Conservation (phyloP, 768 basidiomycete species). For the Cyclocybe aegerita region DNA sequence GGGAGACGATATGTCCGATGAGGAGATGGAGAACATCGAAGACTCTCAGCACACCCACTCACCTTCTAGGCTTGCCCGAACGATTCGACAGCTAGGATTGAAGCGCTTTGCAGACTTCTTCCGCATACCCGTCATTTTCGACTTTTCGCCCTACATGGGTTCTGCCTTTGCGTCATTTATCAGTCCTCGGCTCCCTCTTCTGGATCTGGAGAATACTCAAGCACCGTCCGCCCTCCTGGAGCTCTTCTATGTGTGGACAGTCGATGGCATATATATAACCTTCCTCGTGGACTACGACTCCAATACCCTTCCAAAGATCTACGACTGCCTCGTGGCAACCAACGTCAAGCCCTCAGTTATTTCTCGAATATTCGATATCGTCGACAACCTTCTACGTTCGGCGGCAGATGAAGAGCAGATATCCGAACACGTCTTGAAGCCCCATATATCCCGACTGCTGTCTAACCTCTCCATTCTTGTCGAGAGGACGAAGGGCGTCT, state of each 20-base stretch:
- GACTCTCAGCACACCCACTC: constrained; percentile 27
- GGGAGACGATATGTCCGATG: constrained; percentile 36
- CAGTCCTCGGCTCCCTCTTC: constrained; percentile 71
- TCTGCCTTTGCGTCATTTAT: constrained; percentile 71
- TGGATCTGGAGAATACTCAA: constrained; percentile 89
- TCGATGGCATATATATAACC: constrained; percentile 49
- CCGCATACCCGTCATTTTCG: constrained; percentile 67
- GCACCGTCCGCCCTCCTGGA: constrained; percentile 88
- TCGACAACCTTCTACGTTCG: constrained; percentile 65
- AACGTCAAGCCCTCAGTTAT: constrained; percentile 89
- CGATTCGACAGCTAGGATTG: constrained; percentile 79
- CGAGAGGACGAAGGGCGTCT: constrained; percentile 53
- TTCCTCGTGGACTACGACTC: constrained; percentile 73
- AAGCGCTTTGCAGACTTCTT: constrained; percentile 90
- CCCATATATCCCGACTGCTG: constrained; percentile 71
- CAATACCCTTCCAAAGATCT: constrained; percentile 71
- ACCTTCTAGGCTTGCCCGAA: constrained; percentile 47
- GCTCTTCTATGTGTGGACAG: constrained; percentile 78
- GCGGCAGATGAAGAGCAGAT: constrained; percentile 51
- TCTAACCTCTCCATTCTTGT: constrained; percentile 69
- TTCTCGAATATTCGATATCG: constrained; percentile 78
- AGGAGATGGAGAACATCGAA: constrained; percentile 34
- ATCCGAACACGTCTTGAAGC: constrained; percentile 58
- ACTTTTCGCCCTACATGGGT: constrained; percentile 71
- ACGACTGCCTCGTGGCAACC: constrained; percentile 75